phyloP scores from a whole-genome alignment of 768 basidiomycete genomes.

The Candolleomyces eurysporus region DNA sequence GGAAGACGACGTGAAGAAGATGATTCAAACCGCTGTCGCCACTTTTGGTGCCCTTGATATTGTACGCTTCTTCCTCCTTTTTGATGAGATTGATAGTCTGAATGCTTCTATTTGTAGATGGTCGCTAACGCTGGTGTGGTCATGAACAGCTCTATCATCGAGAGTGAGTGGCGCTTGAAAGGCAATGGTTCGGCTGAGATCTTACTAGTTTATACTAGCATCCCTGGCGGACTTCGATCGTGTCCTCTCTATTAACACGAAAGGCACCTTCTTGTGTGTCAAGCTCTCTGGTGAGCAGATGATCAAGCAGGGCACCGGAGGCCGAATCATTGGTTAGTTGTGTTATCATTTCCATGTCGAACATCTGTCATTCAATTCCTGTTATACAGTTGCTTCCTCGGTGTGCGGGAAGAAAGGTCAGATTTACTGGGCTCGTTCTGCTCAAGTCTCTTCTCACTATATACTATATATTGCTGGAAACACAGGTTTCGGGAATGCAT shows the following conservation, averaged over 20 bases:
- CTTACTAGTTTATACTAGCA: conserved; percentile 10
- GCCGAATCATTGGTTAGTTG: conserved; percentile 36
- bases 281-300: conserved; percentile 40
- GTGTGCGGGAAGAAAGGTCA: conserved; percentile 38
- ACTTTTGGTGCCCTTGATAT: neutral
- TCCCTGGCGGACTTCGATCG: conserved; percentile 29
- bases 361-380: neutral
- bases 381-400: conserved; percentile 28
- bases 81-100: neutral
- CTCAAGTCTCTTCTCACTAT: neutral
- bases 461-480: neutral
- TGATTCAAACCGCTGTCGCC: conserved; percentile 1
- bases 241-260: conserved; percentile 31
- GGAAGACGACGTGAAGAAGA: conserved; percentile 2
- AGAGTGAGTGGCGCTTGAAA: neutral
- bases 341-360: neutral
- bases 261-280: conserved; percentile 40
- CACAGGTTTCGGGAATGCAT: neutral
- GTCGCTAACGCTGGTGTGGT: conserved; percentile 9
- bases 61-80: neutral
- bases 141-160: neutral
- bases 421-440: neutral
- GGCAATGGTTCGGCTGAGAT: neutral
- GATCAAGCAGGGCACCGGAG: conserved; percentile 42
- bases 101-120: neutral